Conservation (phyloP, 257 asterid species). For the Handroanthus guayacan region DNA sequence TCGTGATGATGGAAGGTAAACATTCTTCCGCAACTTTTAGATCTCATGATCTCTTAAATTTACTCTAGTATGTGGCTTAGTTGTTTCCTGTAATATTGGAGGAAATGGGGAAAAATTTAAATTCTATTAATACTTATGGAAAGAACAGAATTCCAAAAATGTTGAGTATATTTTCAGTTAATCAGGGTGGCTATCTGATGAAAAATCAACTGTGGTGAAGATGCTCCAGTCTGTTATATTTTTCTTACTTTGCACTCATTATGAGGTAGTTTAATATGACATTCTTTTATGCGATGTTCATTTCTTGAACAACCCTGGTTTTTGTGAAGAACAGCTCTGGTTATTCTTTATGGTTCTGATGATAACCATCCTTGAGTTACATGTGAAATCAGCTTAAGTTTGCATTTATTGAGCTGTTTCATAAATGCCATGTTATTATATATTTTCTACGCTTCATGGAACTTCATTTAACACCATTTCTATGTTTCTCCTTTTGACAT, state of each 20-base stretch:
- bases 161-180: neutral
- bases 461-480: conserved; percentile 36
- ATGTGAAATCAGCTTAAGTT: neutral
- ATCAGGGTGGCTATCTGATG: neutral
- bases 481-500: conserved; percentile 43
- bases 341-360: neutral
- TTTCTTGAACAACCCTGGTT: neutral
- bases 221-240: neutral
- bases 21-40: conserved; percentile 12
- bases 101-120: conserved; percentile 9
- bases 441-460: neutral
- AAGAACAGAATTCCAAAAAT: too few species aligned
- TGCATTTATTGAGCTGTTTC: neutral
- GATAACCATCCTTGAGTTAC: neutral
- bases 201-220: neutral
- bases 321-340: neutral
- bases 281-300: neutral
- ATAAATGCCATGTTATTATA: neutral
- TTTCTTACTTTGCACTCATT: neutral
- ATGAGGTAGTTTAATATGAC: neutral
- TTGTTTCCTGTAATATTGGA: conserved; percentile 1
- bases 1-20: conserved; percentile 87
- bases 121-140: neutral
- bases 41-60: conserved; percentile 12
- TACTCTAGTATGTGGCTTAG: neutral